Conservation (phyloP, 257 asterid species). For the Gardenia jasminoides region DNA sequence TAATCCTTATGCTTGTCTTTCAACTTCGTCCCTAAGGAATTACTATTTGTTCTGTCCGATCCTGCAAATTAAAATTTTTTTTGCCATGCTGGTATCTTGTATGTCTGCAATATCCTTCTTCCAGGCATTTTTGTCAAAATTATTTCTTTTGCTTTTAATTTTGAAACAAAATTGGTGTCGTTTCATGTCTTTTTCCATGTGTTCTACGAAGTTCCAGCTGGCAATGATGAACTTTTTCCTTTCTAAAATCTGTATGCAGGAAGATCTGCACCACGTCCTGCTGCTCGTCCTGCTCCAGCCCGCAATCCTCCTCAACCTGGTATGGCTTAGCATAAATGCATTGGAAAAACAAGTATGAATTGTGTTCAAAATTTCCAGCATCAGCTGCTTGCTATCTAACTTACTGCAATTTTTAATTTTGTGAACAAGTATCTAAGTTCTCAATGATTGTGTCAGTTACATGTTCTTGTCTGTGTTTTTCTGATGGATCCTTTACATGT, state of each 20-base stretch:
- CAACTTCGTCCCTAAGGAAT: background rate
- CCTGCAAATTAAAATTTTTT: background rate
- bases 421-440: background rate
- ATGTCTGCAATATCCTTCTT: background rate
- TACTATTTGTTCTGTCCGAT: background rate
- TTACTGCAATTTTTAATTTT: background rate
- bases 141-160: background rate
- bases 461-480: background rate
- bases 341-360: too few relatives aligned
- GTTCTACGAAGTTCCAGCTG: background rate
- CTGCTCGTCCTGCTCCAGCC: conserved; percentile 63
- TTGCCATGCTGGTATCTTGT: background rate
- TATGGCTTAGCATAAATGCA: conserved; percentile 2
- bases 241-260: conserved; percentile 39
- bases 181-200: background rate
- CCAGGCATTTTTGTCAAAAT: background rate
- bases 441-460: background rate
- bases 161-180: background rate
- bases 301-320: conserved; percentile 61
- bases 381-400: too few relatives aligned
- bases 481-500: background rate
- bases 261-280: conserved; percentile 79
- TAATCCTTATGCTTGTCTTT: background rate
- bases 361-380: background rate
- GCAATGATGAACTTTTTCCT: background rate